Conservation (phyloP, 2,329 filamentous ascomycete species). For the Claviceps cyperi region DNA sequence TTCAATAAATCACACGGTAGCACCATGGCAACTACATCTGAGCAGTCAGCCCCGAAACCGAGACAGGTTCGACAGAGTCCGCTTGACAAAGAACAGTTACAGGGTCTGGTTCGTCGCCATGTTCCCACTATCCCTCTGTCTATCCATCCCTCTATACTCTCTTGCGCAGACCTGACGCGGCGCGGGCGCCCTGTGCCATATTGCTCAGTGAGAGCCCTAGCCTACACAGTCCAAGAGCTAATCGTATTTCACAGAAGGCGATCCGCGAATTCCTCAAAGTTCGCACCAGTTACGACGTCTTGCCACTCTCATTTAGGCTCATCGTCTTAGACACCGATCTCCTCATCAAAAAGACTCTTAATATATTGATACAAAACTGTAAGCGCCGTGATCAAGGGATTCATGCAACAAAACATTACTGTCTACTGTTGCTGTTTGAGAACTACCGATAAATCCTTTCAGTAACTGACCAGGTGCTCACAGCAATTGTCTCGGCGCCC, state of each 20-base stretch:
- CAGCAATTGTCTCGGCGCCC: slow-evolving; percentile 93
- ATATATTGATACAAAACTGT: slow-evolving; percentile 94
- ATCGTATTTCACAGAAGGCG: slow-evolving; percentile 46
- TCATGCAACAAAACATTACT: background rate
- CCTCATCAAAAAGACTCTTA: slow-evolving; percentile 91
- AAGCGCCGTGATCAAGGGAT: slow-evolving; percentile 12
- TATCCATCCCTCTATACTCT: background rate
- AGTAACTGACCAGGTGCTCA: background rate
- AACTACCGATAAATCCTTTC: no score
- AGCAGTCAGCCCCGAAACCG: slow-evolving; percentile 8
- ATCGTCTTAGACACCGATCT: slow-evolving; percentile 92
- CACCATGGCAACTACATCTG: slow-evolving; percentile 18
- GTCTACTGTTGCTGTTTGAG: background rate
- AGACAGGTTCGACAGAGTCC: slow-evolving; percentile 30
- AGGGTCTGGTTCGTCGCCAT: slow-evolving; percentile 46
- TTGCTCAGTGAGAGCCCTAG: background rate
- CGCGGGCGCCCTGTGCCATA: background rate
- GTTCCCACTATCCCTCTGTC: background rate
- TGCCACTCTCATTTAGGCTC: slow-evolving; percentile 88
- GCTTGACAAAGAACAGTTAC: slow-evolving; percentile 62
- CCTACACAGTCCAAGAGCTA: slow-evolving; percentile 3
- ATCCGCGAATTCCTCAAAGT: slow-evolving; percentile 94
- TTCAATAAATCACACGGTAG: slow-evolving; percentile 20
- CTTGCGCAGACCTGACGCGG: background rate
- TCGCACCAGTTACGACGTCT: slow-evolving; percentile 92